Percentiles rank a stretch among this genome's conserved stretches.
These are phyloP conservation scores for Cladophialophora chaetospira DNA, from an alignment of 2,329 filamentous ascomycete genomes.

Conservation along the genomic window DNA sequence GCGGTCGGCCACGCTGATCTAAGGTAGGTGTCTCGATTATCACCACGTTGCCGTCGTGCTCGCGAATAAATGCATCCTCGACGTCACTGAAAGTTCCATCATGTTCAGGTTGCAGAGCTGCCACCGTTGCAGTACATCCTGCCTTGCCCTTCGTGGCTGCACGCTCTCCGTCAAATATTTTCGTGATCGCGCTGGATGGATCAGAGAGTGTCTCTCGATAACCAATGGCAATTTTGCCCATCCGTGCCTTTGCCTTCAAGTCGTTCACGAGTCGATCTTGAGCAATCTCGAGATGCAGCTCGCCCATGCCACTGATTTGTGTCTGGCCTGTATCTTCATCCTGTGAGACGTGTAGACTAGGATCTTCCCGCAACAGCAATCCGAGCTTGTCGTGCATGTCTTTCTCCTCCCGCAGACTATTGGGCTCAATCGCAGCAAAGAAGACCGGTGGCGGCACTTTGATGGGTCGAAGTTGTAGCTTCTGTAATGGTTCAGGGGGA, in stretches of 20 bases:
- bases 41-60: conserved; percentile 70
- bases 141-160: conserved; percentile 79
- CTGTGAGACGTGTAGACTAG: conserved; percentile 79
- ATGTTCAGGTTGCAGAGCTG: conserved; percentile 53
- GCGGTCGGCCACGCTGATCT: conserved; percentile 42
- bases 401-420: conserved; percentile 76
- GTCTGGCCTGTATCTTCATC: conserved; percentile 93
- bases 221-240: conserved; percentile 91
- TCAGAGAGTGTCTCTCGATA: conserved; percentile 80
- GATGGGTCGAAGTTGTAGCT: conserved; percentile 81
- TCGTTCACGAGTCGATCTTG: conserved; percentile 84
- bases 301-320: conserved; percentile 92
- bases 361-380: conserved; percentile 85
- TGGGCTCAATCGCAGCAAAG: conserved; percentile 87
- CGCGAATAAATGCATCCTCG: conserved; percentile 39
- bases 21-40: conserved; percentile 58
- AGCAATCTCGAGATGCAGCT: conserved; percentile 91
- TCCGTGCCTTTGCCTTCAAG: conserved; percentile 80
- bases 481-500: conserved; percentile 69
- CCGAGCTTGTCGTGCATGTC: conserved; percentile 74
- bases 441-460: conserved; percentile 91
- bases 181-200: conserved; percentile 58
- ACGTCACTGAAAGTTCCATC: conserved; percentile 33
- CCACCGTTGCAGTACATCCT: conserved; percentile 68
- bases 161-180: conserved; percentile 74